Evolutionary conservation across 2,329 filamentous ascomycete genomes (phyloP), one percentile per base, ranked within the genome.

Genomic region (Colletotrichum euphorbiae): DNA sequence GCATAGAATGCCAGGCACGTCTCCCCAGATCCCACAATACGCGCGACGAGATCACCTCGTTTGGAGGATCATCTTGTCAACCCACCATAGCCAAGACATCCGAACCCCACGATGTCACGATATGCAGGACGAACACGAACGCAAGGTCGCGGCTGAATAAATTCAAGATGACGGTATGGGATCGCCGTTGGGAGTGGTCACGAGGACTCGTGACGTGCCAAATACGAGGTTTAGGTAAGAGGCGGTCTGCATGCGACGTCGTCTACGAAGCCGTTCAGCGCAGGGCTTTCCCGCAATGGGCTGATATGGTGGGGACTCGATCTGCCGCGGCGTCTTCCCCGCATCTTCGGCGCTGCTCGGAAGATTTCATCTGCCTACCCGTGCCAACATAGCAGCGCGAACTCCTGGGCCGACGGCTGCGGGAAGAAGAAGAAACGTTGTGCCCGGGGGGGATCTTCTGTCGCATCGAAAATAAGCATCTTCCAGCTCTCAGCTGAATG

Each of bases 331-430:
- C 31, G 33, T 21, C 36, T 57, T 46, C 64, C 60, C 64, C 64
- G 64, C 64, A 64, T 67, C 51, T 42, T 56, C 45, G 38, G 59
- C 19, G 64, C 51, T 43, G 52, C 36, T 46, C 60, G 59, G 64
- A 57, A 43, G n/a, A 13, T 43, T 36, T 38, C 5, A 15, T 24
- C n/a, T 38, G 19, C 38, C 52, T 31, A 51, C 15, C 21, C 62
- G 15, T 13, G 38, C 33, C 19, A 13, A 38, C 36, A 11, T 12
- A 13, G 11, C 12, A 12, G 36, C 36, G 36, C 4, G 36, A 38
- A 13, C 15, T 38, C 36, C 36, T 38, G 13, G 9, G 12, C 9
- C 17, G 48, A 36, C 36, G 38, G 38, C 17, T 15, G 45, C 7
- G 43, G n/a, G n/a, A n/a, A n/a, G n/a, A 21, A 51, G 2, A n/a